Evolutionary conservation across 495 filamentous ascomycete species (phyloP), one percentile per base, ranked within the genome.

Genomic region (Symbiotaphrina buchneri): DNA sequence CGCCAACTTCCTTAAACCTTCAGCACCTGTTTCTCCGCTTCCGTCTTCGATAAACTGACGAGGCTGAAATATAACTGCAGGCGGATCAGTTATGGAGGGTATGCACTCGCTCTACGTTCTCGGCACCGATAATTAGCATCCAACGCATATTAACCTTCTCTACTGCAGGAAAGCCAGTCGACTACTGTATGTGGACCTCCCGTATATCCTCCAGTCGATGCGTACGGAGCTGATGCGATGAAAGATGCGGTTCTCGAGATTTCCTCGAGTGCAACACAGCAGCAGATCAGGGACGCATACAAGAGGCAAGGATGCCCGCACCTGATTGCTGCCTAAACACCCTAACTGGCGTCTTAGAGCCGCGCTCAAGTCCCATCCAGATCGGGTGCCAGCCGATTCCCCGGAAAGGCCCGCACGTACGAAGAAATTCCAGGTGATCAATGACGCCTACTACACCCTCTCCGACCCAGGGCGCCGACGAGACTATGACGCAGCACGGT

Each of bases 361-460:
- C 45, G 91, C 87, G 10, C 66, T 97, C 16, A 87, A 85, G 51
- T 78, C 76, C 37, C 87, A 97, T 54, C 87, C 87, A 2, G 87
- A 97, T 49, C 74, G 87, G 30, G 80, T 95, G 32, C 65, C 84
- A 24, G 54, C 65, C 41, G 73, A 83, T 51, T 81, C 81, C 15
- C 77, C 85, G 31, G 82, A 93, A 40, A 74, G 84, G 32, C 43
- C 68, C n/a, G 52, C 59, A 2, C 73, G 85, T 38, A 97, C 87
- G 5, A 71, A 73, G 41, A 74, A 75, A 48, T 97, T 97, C 58
- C 87, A 97, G 49, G 68, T 79, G 36, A 77, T 97, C 43, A 97
- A 93, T 56, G 87, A 95, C 50, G 87, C 87, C 43, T 97, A 97
- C 61, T 97, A 83, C 48, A 90, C 83, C 15, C 75, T 97, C 24